A percentile compares a stretch with the other conserved stretches of the same genome.
phyloP scores from a whole-genome alignment of 75 land plant genomes.

The Gnetum montanum region DNA sequence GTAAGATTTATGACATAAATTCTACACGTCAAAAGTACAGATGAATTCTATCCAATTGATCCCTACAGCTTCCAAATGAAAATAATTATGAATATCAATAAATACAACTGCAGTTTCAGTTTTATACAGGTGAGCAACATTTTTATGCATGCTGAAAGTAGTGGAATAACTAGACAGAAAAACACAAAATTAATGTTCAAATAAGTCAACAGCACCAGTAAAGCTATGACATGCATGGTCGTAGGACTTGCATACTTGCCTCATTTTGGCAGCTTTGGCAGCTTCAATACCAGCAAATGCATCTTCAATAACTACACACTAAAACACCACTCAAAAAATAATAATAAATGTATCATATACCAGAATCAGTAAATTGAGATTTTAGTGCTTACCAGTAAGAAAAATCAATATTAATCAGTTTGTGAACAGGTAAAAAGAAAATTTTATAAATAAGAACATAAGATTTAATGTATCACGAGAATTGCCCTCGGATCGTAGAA shows the following conservation, averaged over 20 bases:
- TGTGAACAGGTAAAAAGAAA: no score
- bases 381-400: no score
- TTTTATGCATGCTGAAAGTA: background rate
- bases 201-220: background rate
- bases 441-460: no score
- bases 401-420: no score
- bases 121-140: background rate
- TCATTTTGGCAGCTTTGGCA: slow-evolving; percentile 92
- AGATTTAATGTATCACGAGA: no score
- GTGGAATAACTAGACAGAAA: no score
- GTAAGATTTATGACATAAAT: no score
- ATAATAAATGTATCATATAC: no score
- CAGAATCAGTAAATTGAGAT: no score
- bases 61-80: background rate
- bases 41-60: background rate
- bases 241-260: slow-evolving; percentile 20
- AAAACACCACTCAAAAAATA: no score
- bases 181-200: no score
- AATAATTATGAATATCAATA: background rate
- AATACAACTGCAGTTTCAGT: background rate
- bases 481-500: no score
- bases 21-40: background rate
- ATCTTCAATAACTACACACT: slow-evolving; percentile 98
- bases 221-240: background rate
- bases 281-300: slow-evolving; percentile 95